Evolutionary conservation across 2,329 filamentous ascomycete genomes (phyloP), one percentile per base, ranked within the genome.

Genomic region (Paraconiothyrium sp.): DNA sequence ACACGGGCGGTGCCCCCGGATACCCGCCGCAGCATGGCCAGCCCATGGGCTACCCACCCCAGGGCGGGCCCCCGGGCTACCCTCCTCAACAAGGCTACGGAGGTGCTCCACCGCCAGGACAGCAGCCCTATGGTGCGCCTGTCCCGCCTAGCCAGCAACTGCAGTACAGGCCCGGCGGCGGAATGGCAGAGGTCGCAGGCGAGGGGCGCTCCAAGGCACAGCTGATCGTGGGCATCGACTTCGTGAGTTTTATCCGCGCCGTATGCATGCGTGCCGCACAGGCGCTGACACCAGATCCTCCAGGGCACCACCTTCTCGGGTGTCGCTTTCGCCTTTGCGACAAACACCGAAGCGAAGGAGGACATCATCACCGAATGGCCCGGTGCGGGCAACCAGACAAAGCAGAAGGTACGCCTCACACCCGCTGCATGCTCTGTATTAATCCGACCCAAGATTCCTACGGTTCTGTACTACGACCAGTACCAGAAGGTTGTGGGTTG

Each of bases 361-460:
- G 94, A 98, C 79, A 98, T 98, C 73, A 99, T 99, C 73, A 96
- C 94, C 66, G 95, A 99, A 82, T 99, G 95, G 95, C 95, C 95
- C 30, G 95, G 95, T 71, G 94, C 95, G 39, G 95, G 95, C 70
- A 97, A 95, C 59, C 94, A 97, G 79, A 97, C 95, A 54, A 98
- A 98, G 83, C 95, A 99, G 83, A 99, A 99, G 90, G 94, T 97
- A 79, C 43, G 43, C 22, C 7, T 16, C 51, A 6, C 46, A 16
- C 30, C 41, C n/a, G 27, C 57, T 20, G 47, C 11, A 48, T 16
- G 27, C 37, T 32, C 22, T 41, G 9, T 35, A 1, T 7, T 66
- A 55, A 67, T 44, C 7, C 58, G 1, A 13, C n/a, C 20, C 22
- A 74, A 97, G 95, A 98, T 99, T 72, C 95, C 95, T 16, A 98